Evolutionary conservation across 2,329 filamentous ascomycete genomes (phyloP), one percentile per base, ranked within the genome.

Genomic region (Epichloe bromicola): DNA sequence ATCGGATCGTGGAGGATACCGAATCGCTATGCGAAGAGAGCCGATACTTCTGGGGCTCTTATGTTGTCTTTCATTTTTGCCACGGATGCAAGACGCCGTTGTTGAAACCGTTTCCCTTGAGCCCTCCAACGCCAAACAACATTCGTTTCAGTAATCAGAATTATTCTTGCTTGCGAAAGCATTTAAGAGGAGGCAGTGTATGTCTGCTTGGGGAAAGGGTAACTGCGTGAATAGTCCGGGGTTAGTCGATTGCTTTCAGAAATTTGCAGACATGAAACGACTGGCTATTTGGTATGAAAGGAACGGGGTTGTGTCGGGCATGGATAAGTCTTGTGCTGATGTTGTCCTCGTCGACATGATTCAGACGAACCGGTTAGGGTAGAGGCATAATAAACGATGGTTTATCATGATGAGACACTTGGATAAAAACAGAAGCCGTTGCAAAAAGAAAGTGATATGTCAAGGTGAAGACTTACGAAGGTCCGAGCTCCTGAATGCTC

Each of bases 401-500:
- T n/a, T 23, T 20, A 20, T 42, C 17, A 44, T 39, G 48, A 49
- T 15, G 45, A 47, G 48, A 40, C 33, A n/a, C 45, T 23, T 15
- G 19, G 23, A 14, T 4, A 12, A 50, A 26, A 14, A 33, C 33
- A 50, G 47, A 41, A 11, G 17, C 14, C 37, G 52, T 30, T 40
- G 45, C 26, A 33, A 7, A n/a, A 50, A 34, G 34, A 51, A 53
- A 44, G 34, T 50, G 19, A 46, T 15, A 5, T 33, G 40, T 20
- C 2, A 33, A 19, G 43, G 10, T 15, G 57, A 50, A n/a, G 57
- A 86, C 86, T 78, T 85, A 97, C 85, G 89, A 93, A 71, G 91
- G 90, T 62, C 93, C 93, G 61, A 96, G 76, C 73, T 97, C 90
- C 74, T 91, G 84, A 68, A 98, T 91, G 76, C 89, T 93, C 63